phyloP scores from a whole-genome alignment of 441 rosid species.

The Gossypium lobatum region DNA sequence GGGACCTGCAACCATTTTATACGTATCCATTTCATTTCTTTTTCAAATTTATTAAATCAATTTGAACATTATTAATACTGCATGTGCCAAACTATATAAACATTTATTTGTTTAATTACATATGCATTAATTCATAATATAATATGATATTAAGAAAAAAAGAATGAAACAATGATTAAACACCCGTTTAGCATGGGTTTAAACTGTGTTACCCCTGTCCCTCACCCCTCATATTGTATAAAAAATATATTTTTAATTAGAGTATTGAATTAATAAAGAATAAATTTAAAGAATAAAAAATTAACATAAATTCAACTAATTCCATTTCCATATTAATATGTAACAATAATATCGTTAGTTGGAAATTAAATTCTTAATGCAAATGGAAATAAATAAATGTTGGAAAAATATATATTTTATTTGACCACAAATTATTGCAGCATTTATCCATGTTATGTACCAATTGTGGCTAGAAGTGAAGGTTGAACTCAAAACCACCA shows the following conservation, averaged over 20 bases:
- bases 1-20: constrained; percentile 36
- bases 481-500: too few relatives aligned
- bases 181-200: too few relatives aligned
- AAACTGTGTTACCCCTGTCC: too few relatives aligned
- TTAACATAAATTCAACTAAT: neutral
- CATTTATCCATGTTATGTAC: neutral
- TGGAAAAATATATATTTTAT: neutral
- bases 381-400: neutral
- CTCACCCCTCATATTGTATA: too few relatives aligned
- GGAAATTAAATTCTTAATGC: neutral
- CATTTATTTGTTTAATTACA: neutral
- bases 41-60: neutral
- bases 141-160: too few relatives aligned
- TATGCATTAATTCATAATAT: neutral
- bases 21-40: too few relatives aligned
- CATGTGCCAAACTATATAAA: neutral
- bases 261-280: neutral
- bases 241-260: too few relatives aligned
- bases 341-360: neutral
- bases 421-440: neutral
- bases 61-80: neutral
- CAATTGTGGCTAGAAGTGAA: neutral
- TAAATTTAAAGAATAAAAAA: neutral
- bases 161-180: too few relatives aligned
- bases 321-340: neutral